Evolutionary conservation across 1,139 yeast species (phyloP).

Genomic region (Candida neerlandica): DNA sequence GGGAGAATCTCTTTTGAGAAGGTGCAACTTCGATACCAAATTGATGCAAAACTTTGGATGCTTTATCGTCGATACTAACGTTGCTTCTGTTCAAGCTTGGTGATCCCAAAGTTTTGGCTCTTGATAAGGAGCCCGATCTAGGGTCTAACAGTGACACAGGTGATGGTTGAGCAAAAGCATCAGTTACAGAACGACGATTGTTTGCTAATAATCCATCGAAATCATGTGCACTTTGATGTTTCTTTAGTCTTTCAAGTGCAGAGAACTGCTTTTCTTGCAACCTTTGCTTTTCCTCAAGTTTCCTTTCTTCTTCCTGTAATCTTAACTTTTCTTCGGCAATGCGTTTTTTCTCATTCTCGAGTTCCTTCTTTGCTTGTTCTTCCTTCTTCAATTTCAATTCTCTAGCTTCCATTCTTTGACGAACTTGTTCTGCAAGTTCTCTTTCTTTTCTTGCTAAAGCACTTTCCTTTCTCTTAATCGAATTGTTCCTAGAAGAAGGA

Average conservation of each 20-base stretch:
- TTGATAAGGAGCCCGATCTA: slow-evolving; percentile 32
- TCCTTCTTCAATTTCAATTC: slow-evolving; percentile 25
- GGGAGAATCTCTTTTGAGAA: slow-evolving; percentile 26
- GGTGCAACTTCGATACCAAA: slow-evolving; percentile 45
- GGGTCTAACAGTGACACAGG: slow-evolving; percentile 42
- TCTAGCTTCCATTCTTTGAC: slow-evolving; percentile 31
- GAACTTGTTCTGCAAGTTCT: slow-evolving; percentile 34
- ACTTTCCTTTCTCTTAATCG: slow-evolving; percentile 10
- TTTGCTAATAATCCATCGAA: slow-evolving; percentile 24
- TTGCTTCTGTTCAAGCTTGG: slow-evolving; percentile 21
- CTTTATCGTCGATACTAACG: slow-evolving; percentile 17
- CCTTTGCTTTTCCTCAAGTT: slow-evolving; percentile 17
- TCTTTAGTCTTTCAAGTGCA: slow-evolving; percentile 33
- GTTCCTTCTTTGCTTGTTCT: slow-evolving; percentile 15
- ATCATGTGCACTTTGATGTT: slow-evolving; percentile 31
- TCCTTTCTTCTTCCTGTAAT: slow-evolving; percentile 14
- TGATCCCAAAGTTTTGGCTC: slow-evolving; percentile 42
- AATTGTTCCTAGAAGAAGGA: slow-evolving; percentile 3
- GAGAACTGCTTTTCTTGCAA: slow-evolving; percentile 33
- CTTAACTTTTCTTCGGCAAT: slow-evolving; percentile 18
- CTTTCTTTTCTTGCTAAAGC: slow-evolving; percentile 29
- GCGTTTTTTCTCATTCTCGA: slow-evolving; percentile 17
- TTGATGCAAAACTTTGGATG: slow-evolving; percentile 43
- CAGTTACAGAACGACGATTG: slow-evolving; percentile 25
- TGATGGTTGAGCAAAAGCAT: slow-evolving; percentile 17